Percentiles rank a stretch among this genome's conserved stretches.
phyloP scores from a whole-genome alignment of 208 protist genomes.

The Trypanosoma theileri region DNA sequence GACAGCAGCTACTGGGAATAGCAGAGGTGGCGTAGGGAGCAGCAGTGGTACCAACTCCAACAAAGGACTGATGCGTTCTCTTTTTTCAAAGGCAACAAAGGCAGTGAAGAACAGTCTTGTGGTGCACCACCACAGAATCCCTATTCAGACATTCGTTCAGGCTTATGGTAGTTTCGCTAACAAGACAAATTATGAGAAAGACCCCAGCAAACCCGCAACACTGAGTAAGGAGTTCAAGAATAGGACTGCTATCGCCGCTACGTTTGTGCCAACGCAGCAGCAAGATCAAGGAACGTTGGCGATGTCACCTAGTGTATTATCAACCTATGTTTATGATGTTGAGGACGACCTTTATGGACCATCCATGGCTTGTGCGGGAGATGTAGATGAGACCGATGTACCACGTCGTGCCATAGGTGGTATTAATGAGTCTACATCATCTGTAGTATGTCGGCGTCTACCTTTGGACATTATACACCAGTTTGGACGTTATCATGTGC shows the following conservation, averaged over 20 bases:
- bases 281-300: neutral
- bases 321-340: neutral
- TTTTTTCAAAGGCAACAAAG: constrained; percentile 70
- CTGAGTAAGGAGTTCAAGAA: constrained; percentile 18
- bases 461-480: constrained; percentile 70
- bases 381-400: too few relatives aligned
- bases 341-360: constrained; percentile 20
- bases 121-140: constrained; percentile 15
- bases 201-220: constrained; percentile 12
- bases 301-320: neutral
- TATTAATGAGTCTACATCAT: constrained; percentile 15
- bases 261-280: neutral
- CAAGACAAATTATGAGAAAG: constrained; percentile 17
- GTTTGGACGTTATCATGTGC: constrained; percentile 63
- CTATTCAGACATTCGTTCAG: constrained; percentile 34
- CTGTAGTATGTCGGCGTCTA: constrained; percentile 36
- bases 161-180: constrained; percentile 31
- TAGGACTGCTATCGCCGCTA: constrained; percentile 3
- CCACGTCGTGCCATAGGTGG: neutral
- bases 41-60: constrained; percentile 19
- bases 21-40: constrained; percentile 15
- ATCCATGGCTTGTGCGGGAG: neutral
- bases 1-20: neutral
- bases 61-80: constrained; percentile 28
- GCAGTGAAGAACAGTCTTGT: constrained; percentile 55